phyloP scores from a whole-genome alignment of 164 flowering plant genomes.

The Echeveria elegans region DNA sequence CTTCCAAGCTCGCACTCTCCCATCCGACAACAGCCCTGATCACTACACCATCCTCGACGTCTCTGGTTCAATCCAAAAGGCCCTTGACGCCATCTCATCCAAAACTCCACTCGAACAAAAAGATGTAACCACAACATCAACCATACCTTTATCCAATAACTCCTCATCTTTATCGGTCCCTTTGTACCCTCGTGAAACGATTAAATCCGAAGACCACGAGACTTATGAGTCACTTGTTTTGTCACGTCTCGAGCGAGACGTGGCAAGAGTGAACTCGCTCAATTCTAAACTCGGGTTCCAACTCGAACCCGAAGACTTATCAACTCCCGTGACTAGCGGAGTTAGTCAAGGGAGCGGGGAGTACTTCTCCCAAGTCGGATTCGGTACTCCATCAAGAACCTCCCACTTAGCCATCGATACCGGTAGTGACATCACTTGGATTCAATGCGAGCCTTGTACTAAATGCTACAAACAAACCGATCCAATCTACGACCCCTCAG shows the following conservation, averaged over 20 bases:
- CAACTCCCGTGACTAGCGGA: conserved; percentile 34
- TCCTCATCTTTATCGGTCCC: conserved; percentile 19
- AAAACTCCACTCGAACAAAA: not conserved
- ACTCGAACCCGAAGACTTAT: conserved; percentile 18
- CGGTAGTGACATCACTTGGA: conserved; percentile 49
- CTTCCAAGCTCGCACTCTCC: not conserved
- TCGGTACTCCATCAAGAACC: conserved; percentile 31
- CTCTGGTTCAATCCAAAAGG: conserved; percentile 18
- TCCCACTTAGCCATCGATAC: conserved; percentile 41
- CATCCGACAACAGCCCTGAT: conserved; percentile 2
- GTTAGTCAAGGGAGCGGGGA: conserved; percentile 41
- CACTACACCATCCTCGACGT: conserved; percentile 20
- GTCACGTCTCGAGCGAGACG: conserved; percentile 38
- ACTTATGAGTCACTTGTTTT: conserved; percentile 24
- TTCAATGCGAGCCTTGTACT: conserved; percentile 42
- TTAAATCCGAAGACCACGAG: conserved; percentile 13
- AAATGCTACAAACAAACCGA: conserved; percentile 44
- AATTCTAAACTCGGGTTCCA: conserved; percentile 16
- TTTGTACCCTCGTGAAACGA: conserved; percentile 21
- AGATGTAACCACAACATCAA: not conserved
- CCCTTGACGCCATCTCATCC: conserved; percentile 15
- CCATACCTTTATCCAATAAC: not conserved
- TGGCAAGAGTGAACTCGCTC: conserved; percentile 28
- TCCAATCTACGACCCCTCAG: conserved; percentile 36
- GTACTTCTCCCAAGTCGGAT: conserved; percentile 37